phyloP scores from a whole-genome alignment of 768 basidiomycete species.

The Scleroderma citrinum region DNA sequence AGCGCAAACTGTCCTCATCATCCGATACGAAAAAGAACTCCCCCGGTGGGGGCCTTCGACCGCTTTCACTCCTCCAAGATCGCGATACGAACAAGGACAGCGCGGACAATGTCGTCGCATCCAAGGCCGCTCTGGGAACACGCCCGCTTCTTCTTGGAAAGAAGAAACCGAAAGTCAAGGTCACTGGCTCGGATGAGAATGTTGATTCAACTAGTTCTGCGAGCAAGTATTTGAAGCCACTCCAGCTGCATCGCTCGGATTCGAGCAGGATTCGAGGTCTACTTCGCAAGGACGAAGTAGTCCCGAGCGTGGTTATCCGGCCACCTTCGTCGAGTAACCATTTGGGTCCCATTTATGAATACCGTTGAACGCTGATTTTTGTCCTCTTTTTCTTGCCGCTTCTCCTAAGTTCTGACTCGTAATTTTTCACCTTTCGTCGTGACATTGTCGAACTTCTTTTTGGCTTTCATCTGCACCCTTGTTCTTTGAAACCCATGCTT shows the following conservation, averaged over 20 bases:
- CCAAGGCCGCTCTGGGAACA: slow-evolving; percentile 12
- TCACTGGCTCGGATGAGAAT: slow-evolving; percentile 27
- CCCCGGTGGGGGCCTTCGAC: slow-evolving; percentile 48
- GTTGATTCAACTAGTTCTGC: slow-evolving; percentile 27
- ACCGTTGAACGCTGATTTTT: slow-evolving; percentile 24
- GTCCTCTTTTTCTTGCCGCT: not conserved
- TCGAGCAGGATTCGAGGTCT: slow-evolving; percentile 56
- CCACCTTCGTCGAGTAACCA: slow-evolving; percentile 51
- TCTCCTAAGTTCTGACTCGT: not conserved
- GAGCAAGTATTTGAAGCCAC: slow-evolving; percentile 50
- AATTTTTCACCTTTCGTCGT: not conserved
- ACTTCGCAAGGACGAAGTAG: slow-evolving; percentile 48
- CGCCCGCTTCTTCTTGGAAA: slow-evolving; percentile 55
- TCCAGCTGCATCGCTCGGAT: slow-evolving; percentile 56
- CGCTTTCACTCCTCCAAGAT: slow-evolving; percentile 58
- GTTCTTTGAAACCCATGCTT: not conserved
- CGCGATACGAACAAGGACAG: slow-evolving; percentile 39
- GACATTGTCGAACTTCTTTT: slow-evolving; percentile 2
- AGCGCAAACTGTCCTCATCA: slow-evolving; percentile 30
- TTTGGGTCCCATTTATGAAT: slow-evolving; percentile 38
- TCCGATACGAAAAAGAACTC: slow-evolving; percentile 30
- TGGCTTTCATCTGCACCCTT: not conserved
- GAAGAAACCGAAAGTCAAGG: slow-evolving; percentile 39
- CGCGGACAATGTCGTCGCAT: slow-evolving; percentile 8
- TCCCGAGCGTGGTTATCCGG: slow-evolving; percentile 57